Evolutionary conservation across 2,329 filamentous ascomycete genomes (phyloP).

Genomic region (Claviceps pazoutovae): DNA sequence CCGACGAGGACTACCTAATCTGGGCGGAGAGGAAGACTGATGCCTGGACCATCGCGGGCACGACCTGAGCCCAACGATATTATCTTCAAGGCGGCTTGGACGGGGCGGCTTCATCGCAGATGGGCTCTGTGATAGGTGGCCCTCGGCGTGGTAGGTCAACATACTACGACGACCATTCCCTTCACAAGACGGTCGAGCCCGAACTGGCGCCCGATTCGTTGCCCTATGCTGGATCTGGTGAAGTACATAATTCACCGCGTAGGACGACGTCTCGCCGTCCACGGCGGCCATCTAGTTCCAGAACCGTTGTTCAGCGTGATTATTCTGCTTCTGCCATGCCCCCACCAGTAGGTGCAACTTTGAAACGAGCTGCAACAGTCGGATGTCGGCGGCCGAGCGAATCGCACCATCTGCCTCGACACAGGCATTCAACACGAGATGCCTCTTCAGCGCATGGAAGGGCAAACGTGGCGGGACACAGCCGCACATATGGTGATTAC

Average conservation of each 20-base stretch:
- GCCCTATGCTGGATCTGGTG: conserved; percentile 15
- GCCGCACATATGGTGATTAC: conserved; percentile 1
- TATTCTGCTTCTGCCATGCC: conserved; percentile 13
- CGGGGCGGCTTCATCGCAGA: conserved; percentile 17
- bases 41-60: conserved; percentile 1
- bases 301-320: conserved; percentile 16
- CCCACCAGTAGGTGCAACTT: conserved; percentile 10
- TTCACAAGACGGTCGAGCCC: conserved; percentile 8
- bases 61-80: conserved; percentile 12
- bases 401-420: background rate
- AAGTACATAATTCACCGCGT: conserved; percentile 20
- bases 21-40: background rate
- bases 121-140: conserved; percentile 16
- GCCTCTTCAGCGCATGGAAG: conserved; percentile 6
- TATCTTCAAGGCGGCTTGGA: conserved; percentile 12
- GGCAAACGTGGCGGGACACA: conserved; percentile 1
- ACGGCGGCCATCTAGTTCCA: conserved; percentile 9
- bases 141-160: conserved; percentile 15
- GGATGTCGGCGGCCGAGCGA: conserved; percentile 17
- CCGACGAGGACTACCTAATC: conserved; percentile 3
- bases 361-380: conserved; percentile 16
- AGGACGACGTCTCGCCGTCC: conserved; percentile 14
- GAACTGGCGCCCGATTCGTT: conserved; percentile 12
- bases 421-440: conserved; percentile 8
- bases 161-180: conserved; percentile 10